Evolutionary conservation across 352 stramenopile species (phyloP).

Genomic region (Phytophthora sp.): DNA sequence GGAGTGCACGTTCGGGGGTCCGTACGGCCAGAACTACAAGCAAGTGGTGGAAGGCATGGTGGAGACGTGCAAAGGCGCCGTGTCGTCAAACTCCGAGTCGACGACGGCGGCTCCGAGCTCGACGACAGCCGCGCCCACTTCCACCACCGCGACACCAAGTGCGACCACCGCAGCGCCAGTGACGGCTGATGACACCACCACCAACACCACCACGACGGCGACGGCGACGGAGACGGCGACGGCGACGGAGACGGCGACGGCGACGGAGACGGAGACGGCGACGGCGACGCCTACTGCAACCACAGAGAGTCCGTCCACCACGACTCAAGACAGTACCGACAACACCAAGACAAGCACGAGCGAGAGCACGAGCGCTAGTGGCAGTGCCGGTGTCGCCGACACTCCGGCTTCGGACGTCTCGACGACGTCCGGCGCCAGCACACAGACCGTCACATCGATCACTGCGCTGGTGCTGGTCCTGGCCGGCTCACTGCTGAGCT

Average conservation of each 20-base stretch:
- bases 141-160: neutral
- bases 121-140: neutral
- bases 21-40: conserved; percentile 21
- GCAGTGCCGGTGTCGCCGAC: neutral
- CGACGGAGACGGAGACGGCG: too few species aligned
- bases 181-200: too few species aligned
- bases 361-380: neutral
- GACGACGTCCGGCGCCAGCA: neutral
- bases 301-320: neutral
- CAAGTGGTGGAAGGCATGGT: conserved; percentile 4
- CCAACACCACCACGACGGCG: too few species aligned
- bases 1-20: conserved; percentile 12
- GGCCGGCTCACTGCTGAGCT: neutral
- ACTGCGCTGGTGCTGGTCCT: conserved; percentile 5
- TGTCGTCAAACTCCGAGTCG: neutral
- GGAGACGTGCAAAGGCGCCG: neutral
- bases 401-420: neutral
- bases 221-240: too few species aligned
- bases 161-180: too few species aligned
- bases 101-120: too few species aligned
- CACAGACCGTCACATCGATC: neutral
- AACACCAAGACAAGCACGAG: neutral
- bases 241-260: too few species aligned
- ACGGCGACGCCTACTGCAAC: neutral
- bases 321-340: neutral